These are phyloP conservation scores for Plasmodium sp. DNA, from an alignment of 169 alveolate species.

Conservation along the genomic window DNA sequence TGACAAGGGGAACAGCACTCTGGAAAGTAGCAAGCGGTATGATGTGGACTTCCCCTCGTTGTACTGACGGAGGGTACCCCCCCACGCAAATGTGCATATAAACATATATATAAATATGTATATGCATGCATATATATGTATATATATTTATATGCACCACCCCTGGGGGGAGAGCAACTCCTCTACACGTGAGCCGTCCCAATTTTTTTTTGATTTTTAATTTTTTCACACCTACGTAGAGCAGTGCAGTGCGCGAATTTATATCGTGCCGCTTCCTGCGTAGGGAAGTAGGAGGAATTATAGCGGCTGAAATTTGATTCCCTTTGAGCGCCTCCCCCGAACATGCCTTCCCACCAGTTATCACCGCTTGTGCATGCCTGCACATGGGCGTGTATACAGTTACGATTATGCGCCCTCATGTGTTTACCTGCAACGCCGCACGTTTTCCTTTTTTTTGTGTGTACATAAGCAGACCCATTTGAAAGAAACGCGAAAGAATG, in stretches of 20 bases:
- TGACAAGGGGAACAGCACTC: not conserved
- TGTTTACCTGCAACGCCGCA: not conserved
- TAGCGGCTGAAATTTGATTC: not conserved
- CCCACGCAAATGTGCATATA: too few relatives aligned
- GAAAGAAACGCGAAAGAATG: not conserved
- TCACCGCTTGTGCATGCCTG: not conserved
- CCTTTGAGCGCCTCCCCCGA: not conserved
- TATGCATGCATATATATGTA: too few relatives aligned
- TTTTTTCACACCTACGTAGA: not conserved
- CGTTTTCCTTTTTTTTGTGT: not conserved
- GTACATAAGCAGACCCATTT: not conserved
- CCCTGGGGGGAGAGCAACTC: not conserved
- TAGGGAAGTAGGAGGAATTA: not conserved
- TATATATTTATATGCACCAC: too few relatives aligned
- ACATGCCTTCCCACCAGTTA: not conserved
- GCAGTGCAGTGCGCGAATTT: not conserved
- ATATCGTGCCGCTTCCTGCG: not conserved
- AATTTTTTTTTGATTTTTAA: slow-evolving; percentile 17
- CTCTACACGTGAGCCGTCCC: not conserved
- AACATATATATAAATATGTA: too few relatives aligned
- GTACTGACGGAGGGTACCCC: not conserved
- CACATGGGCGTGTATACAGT: not conserved
- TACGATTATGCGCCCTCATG: not conserved
- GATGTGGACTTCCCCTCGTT: slow-evolving; percentile 46
- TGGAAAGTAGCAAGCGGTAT: slow-evolving; percentile 18